Evolutionary conservation across 768 basidiomycete species (phyloP), one percentile per base, ranked within the genome.

Genomic region (Tylopilus vinaceipallidus): DNA sequence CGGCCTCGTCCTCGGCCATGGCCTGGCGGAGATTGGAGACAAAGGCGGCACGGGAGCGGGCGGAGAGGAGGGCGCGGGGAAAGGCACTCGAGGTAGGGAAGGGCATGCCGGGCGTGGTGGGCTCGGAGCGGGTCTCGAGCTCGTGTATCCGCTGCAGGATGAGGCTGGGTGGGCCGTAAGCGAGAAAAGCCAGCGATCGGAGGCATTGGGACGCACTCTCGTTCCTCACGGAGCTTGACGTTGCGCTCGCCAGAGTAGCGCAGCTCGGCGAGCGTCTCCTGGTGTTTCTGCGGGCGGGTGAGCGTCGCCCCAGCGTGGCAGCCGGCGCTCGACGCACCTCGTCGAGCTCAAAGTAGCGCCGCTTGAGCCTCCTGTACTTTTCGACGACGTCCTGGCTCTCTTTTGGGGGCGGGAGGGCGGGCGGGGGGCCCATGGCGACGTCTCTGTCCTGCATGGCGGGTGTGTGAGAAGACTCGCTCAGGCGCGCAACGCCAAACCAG

Each of bases 291-390:
- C 47, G 50, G 42, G 32, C 12, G 0, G 16, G 27, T 34, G 29
- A 40, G 52, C 11, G 13, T 22, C 22, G 8, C 9, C 1, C 3
- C 2, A 16, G 30, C 8, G 32, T 2, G 19, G 22, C 1, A 5
- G 36, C 43, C n/a, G 24, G 32, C 40, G 36, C 33, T 40, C 0
- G 32, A 70, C 81, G 58, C 46, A 88, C 87, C 79, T 88, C 81
- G 58, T 87, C 83, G 35, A 87, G 76, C 46, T 85, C 83, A 55
- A 78, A 77, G 63, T 79, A 84, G 34, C 80, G 79, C 36, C 81
- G 69, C 63, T 89, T 89, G 45, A 87, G 72, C 55, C 75, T 79
- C 52, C 70, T 72, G 65, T 86, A 84, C 67, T 85, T 87, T 70
- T 86, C 84, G 40, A 60, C 58, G 53, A 76, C 63, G 42, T 83